A percentile compares a stretch with the other conserved stretches of the same genome.
These are phyloP conservation scores for Aspergillus fumigatus DNA, from an alignment of 2,329 filamentous ascomycete species.

Conservation along the genomic window DNA sequence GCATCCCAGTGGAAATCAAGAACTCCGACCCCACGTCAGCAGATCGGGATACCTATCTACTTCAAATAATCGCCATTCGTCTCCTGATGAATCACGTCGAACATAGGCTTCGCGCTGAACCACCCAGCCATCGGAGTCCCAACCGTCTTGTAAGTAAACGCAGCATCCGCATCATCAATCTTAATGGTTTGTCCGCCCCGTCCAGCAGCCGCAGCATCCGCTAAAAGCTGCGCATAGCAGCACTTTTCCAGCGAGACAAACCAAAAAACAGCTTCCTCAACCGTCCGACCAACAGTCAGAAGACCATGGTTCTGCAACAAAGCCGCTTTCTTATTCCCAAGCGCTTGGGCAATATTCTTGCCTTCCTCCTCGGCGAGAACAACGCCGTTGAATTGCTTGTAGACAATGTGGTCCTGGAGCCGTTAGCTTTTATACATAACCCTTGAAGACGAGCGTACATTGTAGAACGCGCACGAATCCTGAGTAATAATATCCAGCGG, in stretches of 20 bases:
- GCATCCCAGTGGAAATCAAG: background rate
- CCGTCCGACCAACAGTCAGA: conserved; percentile 46
- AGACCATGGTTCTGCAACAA: conserved; percentile 53
- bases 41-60: conserved; percentile 15
- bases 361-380: conserved; percentile 52
- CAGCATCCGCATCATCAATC: conserved; percentile 64
- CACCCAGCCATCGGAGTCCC: conserved; percentile 60
- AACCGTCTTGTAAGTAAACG: conserved; percentile 62
- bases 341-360: conserved; percentile 46
- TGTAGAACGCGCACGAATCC: conserved; percentile 43
- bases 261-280: conserved; percentile 52
- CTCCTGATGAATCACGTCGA: conserved; percentile 64
- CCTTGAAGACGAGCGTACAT: conserved; percentile 22
- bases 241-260: conserved; percentile 52
- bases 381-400: conserved; percentile 50
- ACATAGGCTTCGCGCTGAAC: conserved; percentile 67
- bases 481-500: conserved; percentile 44
- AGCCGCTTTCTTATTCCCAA: conserved; percentile 49
- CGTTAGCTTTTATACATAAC: background rate
- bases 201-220: conserved; percentile 51
- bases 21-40: background rate
- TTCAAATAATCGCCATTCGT: conserved; percentile 53
- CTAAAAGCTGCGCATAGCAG: conserved; percentile 50
- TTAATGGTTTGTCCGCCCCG: conserved; percentile 61
- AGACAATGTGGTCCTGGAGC: conserved; percentile 47